Percentiles rank a stretch among this genome's conserved stretches.
Conservation (phyloP, 495 filamentous ascomycete species). For the Parmelia sp. region DNA sequence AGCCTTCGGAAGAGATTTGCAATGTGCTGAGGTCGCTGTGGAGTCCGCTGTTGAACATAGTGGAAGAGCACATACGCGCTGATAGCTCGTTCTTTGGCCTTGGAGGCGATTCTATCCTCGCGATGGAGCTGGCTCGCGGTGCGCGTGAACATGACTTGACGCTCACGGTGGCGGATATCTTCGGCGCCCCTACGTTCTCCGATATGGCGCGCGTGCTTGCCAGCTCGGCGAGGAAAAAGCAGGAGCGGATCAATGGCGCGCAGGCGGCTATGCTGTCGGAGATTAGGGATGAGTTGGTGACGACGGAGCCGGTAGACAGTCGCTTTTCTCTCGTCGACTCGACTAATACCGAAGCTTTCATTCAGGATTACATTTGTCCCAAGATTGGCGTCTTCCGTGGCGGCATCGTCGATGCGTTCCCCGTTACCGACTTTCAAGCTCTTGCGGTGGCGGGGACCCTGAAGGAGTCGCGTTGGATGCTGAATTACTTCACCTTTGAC, state of each 20-base stretch:
- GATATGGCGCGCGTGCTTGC: slow-evolving; percentile 40
- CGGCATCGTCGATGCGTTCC: slow-evolving; percentile 52
- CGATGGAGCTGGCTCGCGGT: slow-evolving; percentile 62
- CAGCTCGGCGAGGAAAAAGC: slow-evolving; percentile 18
- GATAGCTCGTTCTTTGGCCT: slow-evolving; percentile 46
- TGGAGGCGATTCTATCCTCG: slow-evolving; percentile 53
- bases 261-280: slow-evolving; percentile 20
- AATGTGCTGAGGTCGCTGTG: slow-evolving; percentile 41
- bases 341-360: slow-evolving; percentile 36
- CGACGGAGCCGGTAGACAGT: neutral
- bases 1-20: slow-evolving; percentile 12
- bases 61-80: slow-evolving; percentile 35
- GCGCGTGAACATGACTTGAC: slow-evolving; percentile 47
- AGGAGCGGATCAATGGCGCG: slow-evolving; percentile 20
- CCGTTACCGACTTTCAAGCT: slow-evolving; percentile 58
- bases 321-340: slow-evolving; percentile 40
- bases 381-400: slow-evolving; percentile 51
- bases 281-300: neutral
- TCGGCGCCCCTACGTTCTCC: slow-evolving; percentile 42
- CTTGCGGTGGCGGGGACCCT: slow-evolving; percentile 56
- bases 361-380: slow-evolving; percentile 45
- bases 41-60: slow-evolving; percentile 40
- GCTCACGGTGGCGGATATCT: slow-evolving; percentile 51
- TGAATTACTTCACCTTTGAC: slow-evolving; percentile 55
- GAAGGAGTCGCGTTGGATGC: slow-evolving; percentile 44